Evolutionary conservation across 1,284 basidiomycete genomes (phyloP), one percentile per base, ranked within the genome.

Genomic region (Ceratorhiza oryzae-sativae): DNA sequence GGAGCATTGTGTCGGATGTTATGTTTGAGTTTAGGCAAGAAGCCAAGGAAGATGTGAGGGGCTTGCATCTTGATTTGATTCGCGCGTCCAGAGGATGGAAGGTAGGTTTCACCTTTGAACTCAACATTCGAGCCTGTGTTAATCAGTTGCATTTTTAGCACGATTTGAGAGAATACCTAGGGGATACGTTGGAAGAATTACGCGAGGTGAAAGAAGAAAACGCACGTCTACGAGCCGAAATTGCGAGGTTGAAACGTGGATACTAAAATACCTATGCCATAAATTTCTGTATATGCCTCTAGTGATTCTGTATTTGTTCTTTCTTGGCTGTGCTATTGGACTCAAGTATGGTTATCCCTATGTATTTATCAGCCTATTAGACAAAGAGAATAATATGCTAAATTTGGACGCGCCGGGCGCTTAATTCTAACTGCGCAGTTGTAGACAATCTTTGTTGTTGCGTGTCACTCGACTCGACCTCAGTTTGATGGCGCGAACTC

Each of bases 21-120:
- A 86, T 91, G 86, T 86, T 84, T 74, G 90, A 91, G 75, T 89
- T 86, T 77, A 87, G 88, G 76, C 82, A 84, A 74, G 89, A 91
- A 79, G 86, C 86, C 34, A 84, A 85, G 76, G 81, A 84, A 32
- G 88, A 90, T 81, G 86, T 91, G 84, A 83, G 85, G 77, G 88
- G 88, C 4, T 78, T 92, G 73, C 90, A 92, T 78, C 77, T 92
- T 74, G 90, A 92, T 77, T 77, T 92, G 71, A 81, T 92, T 34
- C 82, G 85, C 70, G 88, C 91, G 86, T 88, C 89, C 1, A 80
- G 87, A 41, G 84, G 84, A 25, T 85, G 83, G 84, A 80, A 82
- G 74, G 75, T 76, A 42, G 36, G 71, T 41, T n/a, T 25, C 6
- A 6, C 20, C 20, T 42, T 42, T 13, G 15, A 15, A 27, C 18